Evolutionary conservation across 2,329 filamentous ascomycete genomes (phyloP), one percentile per base, ranked within the genome.

Genomic region (Rhynchosporium graminicola): DNA sequence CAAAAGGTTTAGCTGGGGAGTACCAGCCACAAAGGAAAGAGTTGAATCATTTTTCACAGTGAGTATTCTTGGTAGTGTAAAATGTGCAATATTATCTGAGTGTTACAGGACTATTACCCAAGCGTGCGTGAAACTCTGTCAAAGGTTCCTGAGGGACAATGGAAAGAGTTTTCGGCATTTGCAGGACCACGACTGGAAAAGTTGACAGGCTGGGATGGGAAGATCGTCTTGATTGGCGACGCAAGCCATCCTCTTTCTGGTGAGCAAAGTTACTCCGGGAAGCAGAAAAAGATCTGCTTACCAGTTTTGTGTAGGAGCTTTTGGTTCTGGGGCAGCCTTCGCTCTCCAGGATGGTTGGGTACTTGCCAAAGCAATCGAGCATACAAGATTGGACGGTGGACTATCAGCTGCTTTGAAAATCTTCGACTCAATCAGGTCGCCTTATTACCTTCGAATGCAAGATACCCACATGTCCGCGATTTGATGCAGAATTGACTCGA

Each of bases 191-290:
- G 79, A 42, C 66, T 82, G 20, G 65, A 74, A 7, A 71, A 71
- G 2, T 70, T 81, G 3, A 77, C 71, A 1, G 76, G 72, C 2
- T 81, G 77, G 74, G 71, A 77, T 47, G 54, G 46, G 3, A 78
- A 77, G 57, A 67, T 83, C 2, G 82, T 79, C 5, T 75, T 85
- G 3, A 77, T 84, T 0, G 83, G 82, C 8, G 82, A 85, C 65
- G 78, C 82, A 0, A 84, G 81, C 1, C 83, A 85, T 68, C 80
- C 82, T 0, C 74, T 83, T 0, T 82, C 80, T 0, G 80, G 80
- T 67, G 56, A 46, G 51, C 47, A 31, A 20, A 20, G 7, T 6
- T 36, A 6, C 20, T 12, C n/a, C 38, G 9, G 13, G 7, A 29
- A 4, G 13, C 3, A 12, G 9, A 28, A 3, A 3, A 6, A 26